phyloP scores from a whole-genome alignment of 1,139 yeast species.

The Hyphopichia fennica region DNA sequence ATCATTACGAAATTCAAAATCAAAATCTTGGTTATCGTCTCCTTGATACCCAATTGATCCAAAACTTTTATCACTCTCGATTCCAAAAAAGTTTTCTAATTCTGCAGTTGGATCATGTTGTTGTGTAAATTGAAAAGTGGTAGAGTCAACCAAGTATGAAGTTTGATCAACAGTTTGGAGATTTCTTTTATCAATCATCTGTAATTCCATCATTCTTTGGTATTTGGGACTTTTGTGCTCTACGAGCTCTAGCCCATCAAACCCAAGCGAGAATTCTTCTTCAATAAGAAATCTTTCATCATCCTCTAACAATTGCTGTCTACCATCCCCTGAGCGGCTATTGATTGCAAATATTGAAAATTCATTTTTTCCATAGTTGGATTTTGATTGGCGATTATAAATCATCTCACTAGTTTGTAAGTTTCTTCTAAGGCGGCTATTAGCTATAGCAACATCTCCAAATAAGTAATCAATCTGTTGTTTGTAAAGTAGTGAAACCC shows the following conservation, averaged over 20 bases:
- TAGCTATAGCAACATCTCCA: constrained; percentile 29
- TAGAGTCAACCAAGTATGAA: not conserved
- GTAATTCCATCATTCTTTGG: constrained; percentile 5
- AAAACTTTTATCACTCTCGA: constrained; percentile 11
- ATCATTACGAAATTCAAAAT: constrained; percentile 15
- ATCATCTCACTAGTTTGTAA: constrained; percentile 8
- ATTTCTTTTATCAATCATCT: constrained; percentile 1
- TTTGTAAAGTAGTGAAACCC: constrained; percentile 55
- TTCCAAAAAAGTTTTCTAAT: constrained; percentile 8
- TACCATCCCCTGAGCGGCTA: not conserved
- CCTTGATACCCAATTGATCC: constrained; percentile 6
- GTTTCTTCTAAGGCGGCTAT: constrained; percentile 25
- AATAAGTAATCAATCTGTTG: constrained; percentile 49
- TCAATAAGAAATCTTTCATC: constrained; percentile 44
- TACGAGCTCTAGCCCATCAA: constrained; percentile 5
- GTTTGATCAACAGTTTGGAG: not conserved
- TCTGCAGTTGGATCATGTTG: not conserved
- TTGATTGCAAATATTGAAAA: not conserved
- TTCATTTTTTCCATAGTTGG: not conserved
- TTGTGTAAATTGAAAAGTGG: not conserved
- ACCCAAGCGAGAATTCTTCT: constrained; percentile 23
- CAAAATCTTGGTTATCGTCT: constrained; percentile 5
- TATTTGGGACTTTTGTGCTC: not conserved
- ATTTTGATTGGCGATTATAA: not conserved
- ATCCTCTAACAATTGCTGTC: constrained; percentile 23